These are phyloP conservation scores for Neonectria faginata DNA, from an alignment of 2,329 filamentous ascomycete species.

Conservation along the genomic window DNA sequence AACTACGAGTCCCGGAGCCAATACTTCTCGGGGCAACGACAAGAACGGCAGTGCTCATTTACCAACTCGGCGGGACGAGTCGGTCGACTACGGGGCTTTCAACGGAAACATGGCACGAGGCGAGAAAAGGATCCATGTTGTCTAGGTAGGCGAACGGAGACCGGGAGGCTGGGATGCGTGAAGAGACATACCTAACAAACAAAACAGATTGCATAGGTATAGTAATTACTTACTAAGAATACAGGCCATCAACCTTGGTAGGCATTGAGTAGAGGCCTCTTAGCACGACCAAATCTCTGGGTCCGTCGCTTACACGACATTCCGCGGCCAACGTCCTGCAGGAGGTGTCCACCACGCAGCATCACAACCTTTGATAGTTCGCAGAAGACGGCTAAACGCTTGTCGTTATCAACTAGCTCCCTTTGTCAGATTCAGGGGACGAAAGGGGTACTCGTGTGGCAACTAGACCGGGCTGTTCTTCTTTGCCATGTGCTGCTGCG, in stretches of 20 bases:
- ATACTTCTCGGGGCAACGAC: conserved; percentile 21
- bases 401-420: background rate
- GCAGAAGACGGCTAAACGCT: background rate
- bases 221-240: background rate
- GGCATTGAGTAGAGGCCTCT: background rate
- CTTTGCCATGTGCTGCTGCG: conserved; percentile 5
- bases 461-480: conserved; percentile 1
- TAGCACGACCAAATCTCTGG: conserved; percentile 14
- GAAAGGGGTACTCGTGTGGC: background rate
- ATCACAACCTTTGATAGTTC: conserved; percentile 7
- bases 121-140: conserved; percentile 5
- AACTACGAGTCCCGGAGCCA: conserved; percentile 10
- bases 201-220: background rate
- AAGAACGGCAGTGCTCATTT: conserved; percentile 26
- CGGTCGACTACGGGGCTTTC: conserved; percentile 20
- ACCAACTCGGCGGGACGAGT: conserved; percentile 18
- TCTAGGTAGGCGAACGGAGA: conserved; percentile 7
- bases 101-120: conserved; percentile 13
- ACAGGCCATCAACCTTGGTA: background rate
- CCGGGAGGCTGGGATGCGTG: background rate
- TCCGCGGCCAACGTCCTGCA: conserved; percentile 2
- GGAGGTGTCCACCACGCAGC: conserved; percentile 3
- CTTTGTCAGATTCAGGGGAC: conserved; percentile 1
- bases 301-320: conserved; percentile 12
- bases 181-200: background rate